Conservation (phyloP, 2,329 filamentous ascomycete species). For the Botryotinia narcissicola region DNA sequence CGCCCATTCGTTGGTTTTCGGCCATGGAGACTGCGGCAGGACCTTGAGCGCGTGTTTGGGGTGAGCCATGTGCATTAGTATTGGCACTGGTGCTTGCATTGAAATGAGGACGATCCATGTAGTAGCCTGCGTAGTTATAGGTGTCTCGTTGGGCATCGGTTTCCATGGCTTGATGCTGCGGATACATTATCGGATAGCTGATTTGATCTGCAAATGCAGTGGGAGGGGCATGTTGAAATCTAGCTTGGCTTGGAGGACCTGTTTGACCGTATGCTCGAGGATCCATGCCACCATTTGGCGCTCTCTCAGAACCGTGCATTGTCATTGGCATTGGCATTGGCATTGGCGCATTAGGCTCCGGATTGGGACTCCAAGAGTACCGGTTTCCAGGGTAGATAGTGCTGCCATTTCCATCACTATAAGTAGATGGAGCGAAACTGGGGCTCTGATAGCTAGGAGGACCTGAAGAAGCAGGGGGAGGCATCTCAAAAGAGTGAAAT, state of each 20-base stretch:
- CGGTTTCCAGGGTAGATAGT: neutral
- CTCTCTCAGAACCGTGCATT: neutral
- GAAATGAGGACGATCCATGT: neutral
- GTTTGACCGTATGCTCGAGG: neutral
- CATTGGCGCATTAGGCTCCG: neutral
- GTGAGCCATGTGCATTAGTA: neutral
- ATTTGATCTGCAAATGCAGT: neutral
- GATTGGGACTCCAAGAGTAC: neutral
- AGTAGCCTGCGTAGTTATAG: constrained; percentile 2
- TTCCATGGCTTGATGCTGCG: neutral
- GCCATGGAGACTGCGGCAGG: neutral
- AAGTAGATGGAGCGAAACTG: neutral
- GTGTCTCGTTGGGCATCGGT: neutral
- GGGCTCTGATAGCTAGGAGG: neutral
- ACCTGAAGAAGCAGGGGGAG: neutral
- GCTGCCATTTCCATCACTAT: neutral
- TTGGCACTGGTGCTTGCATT: neutral
- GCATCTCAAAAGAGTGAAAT: neutral
- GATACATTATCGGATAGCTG: neutral
- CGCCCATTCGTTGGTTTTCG: neutral
- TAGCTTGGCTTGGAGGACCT: neutral
- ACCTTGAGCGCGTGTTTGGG: neutral
- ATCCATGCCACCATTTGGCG: neutral
- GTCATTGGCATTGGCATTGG: neutral
- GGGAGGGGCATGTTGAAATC: neutral